Base-by-base conservation (phyloP, 345 rosid species). In the Draba incana region DNA sequence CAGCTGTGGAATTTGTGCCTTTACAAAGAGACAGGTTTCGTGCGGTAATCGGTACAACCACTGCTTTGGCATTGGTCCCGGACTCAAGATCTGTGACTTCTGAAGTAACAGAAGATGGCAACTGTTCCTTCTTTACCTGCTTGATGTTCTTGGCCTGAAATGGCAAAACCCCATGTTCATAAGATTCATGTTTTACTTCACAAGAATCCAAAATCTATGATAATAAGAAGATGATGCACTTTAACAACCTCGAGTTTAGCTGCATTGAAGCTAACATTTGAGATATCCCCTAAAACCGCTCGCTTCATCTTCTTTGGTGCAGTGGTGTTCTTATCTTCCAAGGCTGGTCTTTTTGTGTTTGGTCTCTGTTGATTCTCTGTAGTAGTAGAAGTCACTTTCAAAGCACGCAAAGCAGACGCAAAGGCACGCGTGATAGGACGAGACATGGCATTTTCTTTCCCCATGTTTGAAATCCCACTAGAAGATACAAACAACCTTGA, bases 381-480 rank as follows among this genome's bases (percentile, higher is more conserved):
- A 16, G 54, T 61, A 16, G 54, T 28, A 33, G 62, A 59, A 43
- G 77, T 10, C 47, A 79, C 78, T 75, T 60, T 77, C 5, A 68
- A 66, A 67, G 83, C 67, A 30, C 68, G 64, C 68, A 88, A 75
- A 25, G 84, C 84, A 60, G 97, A 87, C 28, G 85, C 92, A 71
- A 82, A 73, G 61, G 98, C 75, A 42, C 98, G 96, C 47, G 98
- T 92, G 45, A 90, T 3, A 11, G 75, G 64, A 64, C 88, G 87
- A 74, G 84, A 75, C 66, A 65, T 66, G 44, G 27, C 62, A 79
- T 74, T 83, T 69, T 84, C 85, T 42, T 81, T 83, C 81, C 76
- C 80, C 98, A 90, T 92, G 57, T 69, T 77, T 56, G 54, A 77
- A 78, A 50, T 77, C 70, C 78, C 74, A 39, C 45, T 10, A 73